Base-by-base conservation (phyloP, 441 rosid genomes). In the Pelargonium myrrhifolium region DNA sequence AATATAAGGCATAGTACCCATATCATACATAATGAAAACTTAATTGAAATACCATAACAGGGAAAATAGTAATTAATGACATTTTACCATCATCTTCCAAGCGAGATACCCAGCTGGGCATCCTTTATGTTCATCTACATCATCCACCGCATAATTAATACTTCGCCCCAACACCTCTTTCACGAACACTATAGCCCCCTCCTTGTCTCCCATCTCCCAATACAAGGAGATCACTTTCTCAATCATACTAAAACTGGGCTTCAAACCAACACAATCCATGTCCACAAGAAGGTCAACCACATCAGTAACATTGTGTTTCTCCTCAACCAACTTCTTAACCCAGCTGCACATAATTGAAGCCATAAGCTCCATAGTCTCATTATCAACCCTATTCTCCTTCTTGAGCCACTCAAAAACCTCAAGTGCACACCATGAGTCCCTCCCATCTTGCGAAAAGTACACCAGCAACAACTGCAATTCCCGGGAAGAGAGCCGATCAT, bases 341-440 rank as follows among this genome's bases (percentile, higher is more conserved):
- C 97, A 93, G 42, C 89, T 71, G 59, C 97, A 90, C 98, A 87
- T 90, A 14, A 93, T 83, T 2, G 96, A 80, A 76, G 89, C 94
- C 98, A 90, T 93, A 3, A 93, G 86, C 86, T 88, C 98, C 97
- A 90, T 87, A 0, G 88, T 89, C 79, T 93, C 96, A 55, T 83
- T 80, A 72, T 93, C 98, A 2, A 93, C 97, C 56, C 83, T 79
- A 53, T 90, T 81, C 74, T 87, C 97, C 79, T 87, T 90, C 45
- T 78, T 85, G 47, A 93, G 72, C 97, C 98, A 93, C 72, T 93
- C 98, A 63, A 93, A 93, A 14, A 93, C 97, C 79, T 93, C 98
- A 3, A 93, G 92, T 0, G 97, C 90, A 68, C 97, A 90, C 98
- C 97, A 90, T 0, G 97, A 90, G 51, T 93, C 98, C 65, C 96